Percentiles rank a stretch among this genome's conserved stretches.
phyloP scores from a whole-genome alignment of 1,284 basidiomycete species.

The Papiliotrema laurentii region DNA sequence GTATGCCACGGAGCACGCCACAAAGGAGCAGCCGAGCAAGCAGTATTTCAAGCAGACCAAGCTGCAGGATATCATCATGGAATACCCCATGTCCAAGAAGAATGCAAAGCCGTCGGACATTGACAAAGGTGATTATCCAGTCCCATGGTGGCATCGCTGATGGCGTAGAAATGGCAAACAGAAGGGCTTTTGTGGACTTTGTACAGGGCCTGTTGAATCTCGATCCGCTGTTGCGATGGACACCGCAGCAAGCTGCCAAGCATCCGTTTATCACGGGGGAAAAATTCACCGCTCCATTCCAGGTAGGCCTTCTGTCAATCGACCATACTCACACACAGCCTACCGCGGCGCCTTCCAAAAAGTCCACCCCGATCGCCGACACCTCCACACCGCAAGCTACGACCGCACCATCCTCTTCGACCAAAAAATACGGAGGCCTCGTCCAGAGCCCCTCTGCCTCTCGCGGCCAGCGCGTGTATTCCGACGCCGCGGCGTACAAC shows the following conservation, averaged over 20 bases:
- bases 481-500: constrained; percentile 90
- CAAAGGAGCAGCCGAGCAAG: constrained; percentile 94
- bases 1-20: constrained; percentile 90
- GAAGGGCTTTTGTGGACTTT: constrained; percentile 95
- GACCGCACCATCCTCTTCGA: constrained; percentile 20
- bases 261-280: constrained; percentile 99
- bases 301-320: constrained; percentile 51
- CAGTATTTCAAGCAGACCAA: constrained; percentile 97
- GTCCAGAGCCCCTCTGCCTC: constrained; percentile 63
- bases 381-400: constrained; percentile 6
- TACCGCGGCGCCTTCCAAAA: background rate
- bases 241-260: constrained; percentile 89
- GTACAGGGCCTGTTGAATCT: constrained; percentile 89
- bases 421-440: constrained; percentile 90
- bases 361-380: constrained; percentile 11
- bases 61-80: constrained; percentile 91
- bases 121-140: constrained; percentile 71
- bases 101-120: constrained; percentile 78
- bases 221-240: constrained; percentile 94
- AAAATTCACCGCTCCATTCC: constrained; percentile 82
- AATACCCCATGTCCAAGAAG: constrained; percentile 78
- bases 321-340: background rate
- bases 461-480: constrained; percentile 72
- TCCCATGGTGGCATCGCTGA: constrained; percentile 2
- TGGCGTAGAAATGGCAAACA: constrained; percentile 77